Base-by-base conservation (phyloP, 169 alveolate genomes). In the Blepharisma undulans region DNA sequence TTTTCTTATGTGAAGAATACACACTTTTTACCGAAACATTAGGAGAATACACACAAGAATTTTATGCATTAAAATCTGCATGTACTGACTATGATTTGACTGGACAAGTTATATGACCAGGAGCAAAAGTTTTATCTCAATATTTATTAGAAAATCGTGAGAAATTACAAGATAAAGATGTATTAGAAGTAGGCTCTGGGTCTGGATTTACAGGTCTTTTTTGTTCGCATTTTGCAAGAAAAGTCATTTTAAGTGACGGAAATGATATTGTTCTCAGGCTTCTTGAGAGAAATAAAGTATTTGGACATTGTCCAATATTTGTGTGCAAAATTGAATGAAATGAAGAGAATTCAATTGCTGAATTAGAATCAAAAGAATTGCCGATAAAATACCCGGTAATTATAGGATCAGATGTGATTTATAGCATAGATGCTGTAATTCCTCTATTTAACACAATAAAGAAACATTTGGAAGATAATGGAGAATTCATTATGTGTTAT, bases 71-170 rank as follows among this genome's bases (percentile, higher is more conserved):
- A 12, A 77, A 78, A 16, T 27, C 95, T 1, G 85, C 93, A 0
- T 74, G 93, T 0, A 93, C 96, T 33, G 96, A 94, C 80, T 92
- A 87, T 72, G 96, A 94, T 71, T 29, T 94, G 76, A 94, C 96
- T 19, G 96, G 96, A 22, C 93, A 94, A 59, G 88, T 92, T 5
- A 76, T 92, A 1, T 94, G 96, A 95, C 82, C 87, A 72, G 96
- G 93, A 0, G 96, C 95, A 25, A 88, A 86, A 29, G 72, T 84
- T n/a, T 22, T 94, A 12, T 48, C 93, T 0, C 85, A 76, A 29
- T 94, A 74, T 32, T 25, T 93, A 25, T n/a, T 91, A 1, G 66
- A 79, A 6, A 1, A 82, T 32, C 84, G 33, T 29, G 59, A 61
- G 32, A 25, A 0, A 48, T 2, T 48, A 48, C 32, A 34, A n/a